Base-by-base conservation (phyloP, 116 monocot genomes). In the Posidonia oceanica region DNA sequence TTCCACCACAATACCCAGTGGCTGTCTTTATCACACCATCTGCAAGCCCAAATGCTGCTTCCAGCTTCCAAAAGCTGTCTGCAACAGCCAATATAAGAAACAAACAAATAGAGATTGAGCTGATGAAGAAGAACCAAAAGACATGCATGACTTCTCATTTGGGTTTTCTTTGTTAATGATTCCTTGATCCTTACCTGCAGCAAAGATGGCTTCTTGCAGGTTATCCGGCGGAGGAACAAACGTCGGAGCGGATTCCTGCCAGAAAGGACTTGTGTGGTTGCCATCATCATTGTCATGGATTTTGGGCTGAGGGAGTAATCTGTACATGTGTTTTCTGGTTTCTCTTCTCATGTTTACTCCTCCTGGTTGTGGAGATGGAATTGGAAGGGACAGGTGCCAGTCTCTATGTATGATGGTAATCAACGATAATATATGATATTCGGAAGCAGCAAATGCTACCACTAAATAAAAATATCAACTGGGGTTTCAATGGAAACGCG, bases 1-100 rank as follows among this genome's bases (percentile, higher is more conserved):
- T 52, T 59, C 84, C 84, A 22, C 84, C 84, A 59, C 58, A 75
- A 48, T 84, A 84, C 5, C 84, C 84, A 18, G 64, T 65, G 3
- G 77, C 80, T 4, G 84, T 84, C 18, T 68, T 80, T 10, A 78
- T 18, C 12, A 78, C 84, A 10, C 80, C 84, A 36, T 80, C 74
- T 10, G 63, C 66, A 29, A 56, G n/a, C 4, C 80, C 71, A 40
- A 80, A 78, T 21, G 74, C 67, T 52, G 75, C 74, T 63, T 84
- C 84, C 56, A 84, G 63, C 18, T 74, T 65, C 74, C 80, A 77
- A 58, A 80, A 84, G 61, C 71, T 83, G 39, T 36, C 8, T 10
- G 40, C n/a, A 61, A 39, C 36, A 22, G 7, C 36, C 3, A 66
- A 7, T 5, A 39, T 5, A 13, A 11, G 38, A 13, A 3, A 38